Evolutionary conservation across 495 filamentous ascomycete species (phyloP).

Genomic region (Clohesyomyces aquaticus): DNA sequence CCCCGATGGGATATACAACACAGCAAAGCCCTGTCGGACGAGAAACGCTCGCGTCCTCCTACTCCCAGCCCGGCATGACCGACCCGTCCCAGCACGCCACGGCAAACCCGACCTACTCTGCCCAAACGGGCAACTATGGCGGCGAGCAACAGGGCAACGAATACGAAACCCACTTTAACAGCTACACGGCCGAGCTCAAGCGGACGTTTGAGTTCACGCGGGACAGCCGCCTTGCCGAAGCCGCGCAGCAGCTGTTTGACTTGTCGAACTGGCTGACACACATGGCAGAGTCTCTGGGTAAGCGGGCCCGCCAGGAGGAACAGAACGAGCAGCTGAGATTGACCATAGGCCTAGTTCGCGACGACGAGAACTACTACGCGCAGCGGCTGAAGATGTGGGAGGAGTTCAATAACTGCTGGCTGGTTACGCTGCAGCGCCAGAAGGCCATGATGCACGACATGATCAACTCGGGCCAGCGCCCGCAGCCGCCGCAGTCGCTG

Average conservation of each 20-base stretch:
- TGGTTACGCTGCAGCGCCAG: slow-evolving; percentile 82
- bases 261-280: slow-evolving; percentile 85
- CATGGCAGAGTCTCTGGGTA: slow-evolving; percentile 83
- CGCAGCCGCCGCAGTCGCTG: slow-evolving; percentile 65
- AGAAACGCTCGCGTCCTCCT: slow-evolving; percentile 55
- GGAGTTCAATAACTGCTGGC: slow-evolving; percentile 95
- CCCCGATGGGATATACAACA: slow-evolving; percentile 57
- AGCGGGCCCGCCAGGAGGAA: slow-evolving; percentile 44
- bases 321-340: slow-evolving; percentile 38
- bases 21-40: slow-evolving; percentile 58
- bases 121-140: too few species aligned
- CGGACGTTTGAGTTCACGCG: slow-evolving; percentile 76
- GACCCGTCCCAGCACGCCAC: slow-evolving; percentile 59
- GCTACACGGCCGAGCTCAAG: slow-evolving; percentile 74
- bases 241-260: slow-evolving; percentile 71
- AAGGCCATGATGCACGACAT: slow-evolving; percentile 70
- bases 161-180: slow-evolving; percentile 67
- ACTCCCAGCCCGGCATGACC: slow-evolving; percentile 57
- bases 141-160: slow-evolving; percentile 44
- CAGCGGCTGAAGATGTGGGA: slow-evolving; percentile 84
- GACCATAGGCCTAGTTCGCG: slow-evolving; percentile 66
- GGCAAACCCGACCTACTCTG: too few species aligned
- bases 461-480: slow-evolving; percentile 61
- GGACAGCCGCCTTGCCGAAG: slow-evolving; percentile 71
- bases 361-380: slow-evolving; percentile 71